Evolutionary conservation across 257 asterid genomes (phyloP), one percentile per base, ranked within the genome.

Genomic region (Salvia hispanica): DNA sequence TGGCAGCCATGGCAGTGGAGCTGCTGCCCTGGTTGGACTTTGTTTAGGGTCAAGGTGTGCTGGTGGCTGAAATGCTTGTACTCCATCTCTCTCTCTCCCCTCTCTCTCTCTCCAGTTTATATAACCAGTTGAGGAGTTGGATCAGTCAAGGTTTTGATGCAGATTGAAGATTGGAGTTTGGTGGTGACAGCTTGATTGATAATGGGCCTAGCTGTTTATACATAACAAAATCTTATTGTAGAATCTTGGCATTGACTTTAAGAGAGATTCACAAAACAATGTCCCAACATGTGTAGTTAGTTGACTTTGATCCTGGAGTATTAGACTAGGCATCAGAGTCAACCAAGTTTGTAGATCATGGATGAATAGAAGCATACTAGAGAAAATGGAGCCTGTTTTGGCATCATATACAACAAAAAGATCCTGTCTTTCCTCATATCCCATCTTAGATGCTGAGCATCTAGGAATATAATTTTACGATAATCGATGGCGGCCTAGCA

Each of bases 11-110:
- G 81, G 86, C 92, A 85, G 12, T 58, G 72, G 40, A 69, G 69
- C 9, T 73, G 84, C 76, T 83, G 89, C 15, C 82, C 82, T 13
- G 86, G n/a, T 18, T 77, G 76, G 4, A 77, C 71, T 47, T 67
- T 76, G 80, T 75, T 54, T 69, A 81, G 78, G 79, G 67, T 78
- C 56, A 87, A 68, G 40, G 77, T 60, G 73, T 87, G 95, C 31
- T 76, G 70, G 58, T 88, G 92, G 82, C 91, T 83, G 85, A 87
- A 87, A 72, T 80, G 85, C 76, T 78, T 81, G 86, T 81, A 81
- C 65, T 81, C 86, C 86, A 81, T 81, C 43, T 0, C 9, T 48
- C 43, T 15, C 7, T 57, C 15, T 33, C 31, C 43, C n/a, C 16
- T 61, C n/a, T 37, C 8, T 51, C 15, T 56, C 44, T 13, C 8